Conservation (phyloP, 2,329 filamentous ascomycete genomes). For the Thyridium curvatum region DNA sequence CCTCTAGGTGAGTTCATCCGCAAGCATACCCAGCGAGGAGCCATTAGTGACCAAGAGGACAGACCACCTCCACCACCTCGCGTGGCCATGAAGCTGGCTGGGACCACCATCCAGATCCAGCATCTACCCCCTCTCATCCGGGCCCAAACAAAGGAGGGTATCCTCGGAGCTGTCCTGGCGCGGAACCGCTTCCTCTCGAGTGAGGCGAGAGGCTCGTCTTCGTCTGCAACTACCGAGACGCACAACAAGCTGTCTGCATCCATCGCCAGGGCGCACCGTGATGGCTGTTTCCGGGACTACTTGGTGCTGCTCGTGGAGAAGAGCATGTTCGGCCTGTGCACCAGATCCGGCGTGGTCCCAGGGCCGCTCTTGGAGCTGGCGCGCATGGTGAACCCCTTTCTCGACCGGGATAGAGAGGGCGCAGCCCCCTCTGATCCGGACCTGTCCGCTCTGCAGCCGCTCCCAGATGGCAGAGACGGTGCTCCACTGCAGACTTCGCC, state of each 20-base stretch:
- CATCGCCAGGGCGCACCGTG: conserved; percentile 2
- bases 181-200: conserved; percentile 6
- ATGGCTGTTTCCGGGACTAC: conserved; percentile 9
- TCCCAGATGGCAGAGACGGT: no score
- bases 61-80: conserved; percentile 2
- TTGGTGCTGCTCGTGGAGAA: conserved; percentile 5
- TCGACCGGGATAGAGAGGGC: conserved; percentile 2
- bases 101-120: conserved; percentile 6
- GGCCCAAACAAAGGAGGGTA: conserved; percentile 3
- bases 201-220: neutral
- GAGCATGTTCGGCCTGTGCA: conserved; percentile 3
- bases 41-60: no score
- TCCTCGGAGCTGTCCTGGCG: conserved; percentile 4
- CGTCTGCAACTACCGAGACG: neutral
- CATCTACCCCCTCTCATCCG: conserved; percentile 11
- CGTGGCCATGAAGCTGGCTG: conserved; percentile 6
- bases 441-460: no score
- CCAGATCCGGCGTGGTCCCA: neutral
- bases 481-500: no score
- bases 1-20: no score
- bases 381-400: conserved; percentile 8
- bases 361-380: conserved; percentile 5
- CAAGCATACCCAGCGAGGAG: no score
- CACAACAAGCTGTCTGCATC: neutral
- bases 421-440: neutral